Conservation (phyloP, 2,329 filamentous ascomycete species). For the Dactylellina leptospora region DNA sequence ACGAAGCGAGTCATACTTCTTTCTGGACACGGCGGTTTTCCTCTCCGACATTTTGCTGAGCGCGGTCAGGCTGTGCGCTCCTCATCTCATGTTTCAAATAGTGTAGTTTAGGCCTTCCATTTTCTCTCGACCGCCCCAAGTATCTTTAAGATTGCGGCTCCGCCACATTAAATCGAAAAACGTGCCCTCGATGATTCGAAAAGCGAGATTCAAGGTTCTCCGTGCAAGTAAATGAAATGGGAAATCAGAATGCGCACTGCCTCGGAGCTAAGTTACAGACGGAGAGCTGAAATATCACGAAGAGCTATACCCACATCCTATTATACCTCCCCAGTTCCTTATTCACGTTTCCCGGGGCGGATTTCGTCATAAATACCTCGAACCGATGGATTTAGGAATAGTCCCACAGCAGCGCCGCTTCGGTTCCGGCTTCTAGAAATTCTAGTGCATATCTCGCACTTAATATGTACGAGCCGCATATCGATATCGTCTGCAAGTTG, state of each 20-base stretch:
- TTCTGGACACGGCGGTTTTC: neutral
- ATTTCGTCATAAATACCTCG: neutral
- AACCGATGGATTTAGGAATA: neutral
- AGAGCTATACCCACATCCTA: too few species aligned
- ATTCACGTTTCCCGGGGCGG: too few species aligned
- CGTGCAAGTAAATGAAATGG: too few species aligned
- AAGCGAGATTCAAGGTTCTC: neutral
- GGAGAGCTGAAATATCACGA: too few species aligned
- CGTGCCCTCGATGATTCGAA: slow-evolving; percentile 31
- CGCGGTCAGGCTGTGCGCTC: neutral
- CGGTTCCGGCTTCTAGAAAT: neutral
- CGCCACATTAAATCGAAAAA: slow-evolving; percentile 9
- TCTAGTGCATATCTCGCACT: neutral
- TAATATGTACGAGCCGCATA: neutral
- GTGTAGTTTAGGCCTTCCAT: neutral
- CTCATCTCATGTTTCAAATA: neutral
- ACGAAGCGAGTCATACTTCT: neutral
- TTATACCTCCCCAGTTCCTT: too few species aligned
- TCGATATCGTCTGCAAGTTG: too few species aligned
- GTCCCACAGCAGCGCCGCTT: neutral
- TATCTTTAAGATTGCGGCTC: slow-evolving; percentile 30
- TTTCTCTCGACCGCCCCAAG: neutral
- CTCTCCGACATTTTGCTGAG: too few species aligned
- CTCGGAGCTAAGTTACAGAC: too few species aligned
- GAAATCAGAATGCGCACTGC: too few species aligned